Conservation (phyloP, 148 eudicot species). For the Rhododendron ferrugineum region DNA sequence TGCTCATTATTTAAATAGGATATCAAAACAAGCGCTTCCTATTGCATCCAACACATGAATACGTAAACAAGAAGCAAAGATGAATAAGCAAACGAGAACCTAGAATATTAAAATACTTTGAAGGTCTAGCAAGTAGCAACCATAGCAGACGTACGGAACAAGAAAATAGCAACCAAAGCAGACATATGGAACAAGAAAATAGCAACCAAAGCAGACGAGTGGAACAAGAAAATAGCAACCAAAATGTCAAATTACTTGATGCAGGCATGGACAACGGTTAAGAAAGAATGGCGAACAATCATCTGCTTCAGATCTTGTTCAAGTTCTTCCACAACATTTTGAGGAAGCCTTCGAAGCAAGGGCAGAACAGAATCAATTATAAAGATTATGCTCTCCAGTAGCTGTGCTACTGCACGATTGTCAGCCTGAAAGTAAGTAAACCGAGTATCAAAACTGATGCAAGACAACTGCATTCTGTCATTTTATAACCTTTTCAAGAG, state of each 20-base stretch:
- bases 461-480: not conserved
- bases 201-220: not conserved
- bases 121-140: not conserved
- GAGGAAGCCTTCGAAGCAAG: constrained; percentile 76
- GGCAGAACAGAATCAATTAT: constrained; percentile 87
- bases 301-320: constrained; percentile 94
- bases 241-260: constrained; percentile 56
- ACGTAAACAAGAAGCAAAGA: not conserved
- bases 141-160: not conserved
- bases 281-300: constrained; percentile 96
- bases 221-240: not conserved
- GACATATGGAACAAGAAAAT: not conserved
- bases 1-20: not conserved
- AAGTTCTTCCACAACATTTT: constrained; percentile 74
- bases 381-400: constrained; percentile 82
- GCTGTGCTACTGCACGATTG: constrained; percentile 60
- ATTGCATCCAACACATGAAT: not conserved
- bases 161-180: not conserved
- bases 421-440: constrained; percentile 59
- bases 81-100: not conserved
- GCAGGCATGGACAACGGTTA: constrained; percentile 96
- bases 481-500: not conserved
- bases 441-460: not conserved
- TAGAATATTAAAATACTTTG: not conserved
- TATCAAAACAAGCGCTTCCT: not conserved